Conservation (phyloP, 164 flowering plant species). For the Buxus sempervirens region DNA sequence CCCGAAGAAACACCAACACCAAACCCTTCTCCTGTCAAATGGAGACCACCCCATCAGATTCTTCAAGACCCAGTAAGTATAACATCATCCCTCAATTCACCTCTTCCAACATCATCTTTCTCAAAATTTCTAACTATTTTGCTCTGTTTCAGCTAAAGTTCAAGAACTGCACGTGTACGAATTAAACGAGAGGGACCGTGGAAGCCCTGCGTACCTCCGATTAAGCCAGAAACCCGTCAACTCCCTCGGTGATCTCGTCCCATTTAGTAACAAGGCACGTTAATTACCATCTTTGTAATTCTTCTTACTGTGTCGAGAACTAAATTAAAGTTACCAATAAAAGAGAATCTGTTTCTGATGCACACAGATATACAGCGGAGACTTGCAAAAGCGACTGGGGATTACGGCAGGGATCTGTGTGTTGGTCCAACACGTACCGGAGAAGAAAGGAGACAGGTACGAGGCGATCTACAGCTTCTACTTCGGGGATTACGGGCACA, state of each 20-base stretch:
- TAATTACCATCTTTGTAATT: neutral
- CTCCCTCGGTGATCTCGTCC: constrained; percentile 67
- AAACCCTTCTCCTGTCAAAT: constrained; percentile 27
- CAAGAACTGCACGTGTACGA: constrained; percentile 64
- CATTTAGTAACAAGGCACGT: constrained; percentile 56
- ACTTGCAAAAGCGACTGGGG: constrained; percentile 57
- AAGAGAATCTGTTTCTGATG: neutral
- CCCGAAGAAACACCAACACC: constrained; percentile 15
- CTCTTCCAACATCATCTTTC: neutral
- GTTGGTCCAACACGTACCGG: constrained; percentile 52
- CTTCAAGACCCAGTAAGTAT: constrained; percentile 29
- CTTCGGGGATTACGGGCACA: constrained; percentile 75
- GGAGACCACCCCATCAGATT: constrained; percentile 1
- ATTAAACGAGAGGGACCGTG: constrained; percentile 67
- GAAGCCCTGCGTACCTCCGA: constrained; percentile 61
- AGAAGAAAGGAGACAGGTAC: constrained; percentile 63
- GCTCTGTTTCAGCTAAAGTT: constrained; percentile 47
- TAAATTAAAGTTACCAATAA: no score
- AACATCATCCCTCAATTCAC: neutral
- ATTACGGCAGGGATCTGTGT: constrained; percentile 58
- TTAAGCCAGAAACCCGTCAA: constrained; percentile 47
- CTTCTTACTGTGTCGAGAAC: neutral
- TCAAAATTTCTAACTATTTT: no score
- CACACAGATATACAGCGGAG: constrained; percentile 47
- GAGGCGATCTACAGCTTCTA: constrained; percentile 73